Conservation (phyloP, 2,329 filamentous ascomycete genomes). For the Chrysosporium queenslandicum region DNA sequence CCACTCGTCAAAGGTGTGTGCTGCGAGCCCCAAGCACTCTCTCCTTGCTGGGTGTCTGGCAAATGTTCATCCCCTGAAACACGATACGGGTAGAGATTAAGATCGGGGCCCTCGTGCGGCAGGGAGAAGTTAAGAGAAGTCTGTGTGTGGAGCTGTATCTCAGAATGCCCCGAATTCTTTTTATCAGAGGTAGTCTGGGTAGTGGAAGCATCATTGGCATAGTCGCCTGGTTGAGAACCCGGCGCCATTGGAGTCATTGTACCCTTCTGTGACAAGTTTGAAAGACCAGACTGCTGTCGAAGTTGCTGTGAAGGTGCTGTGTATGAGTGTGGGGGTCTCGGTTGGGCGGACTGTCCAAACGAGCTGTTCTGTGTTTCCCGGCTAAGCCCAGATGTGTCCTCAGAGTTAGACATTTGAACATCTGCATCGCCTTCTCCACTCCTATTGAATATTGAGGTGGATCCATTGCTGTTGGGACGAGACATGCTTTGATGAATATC, state of each 20-base stretch:
- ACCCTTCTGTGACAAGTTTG: constrained; percentile 40
- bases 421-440: constrained; percentile 39
- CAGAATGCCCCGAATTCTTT: constrained; percentile 64
- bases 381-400: constrained; percentile 34
- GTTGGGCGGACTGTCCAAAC: constrained; percentile 43
- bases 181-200: constrained; percentile 74
- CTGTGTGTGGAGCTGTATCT: constrained; percentile 60
- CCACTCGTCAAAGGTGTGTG: constrained; percentile 20
- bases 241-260: constrained; percentile 50
- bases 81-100: constrained; percentile 42
- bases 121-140: constrained; percentile 33
- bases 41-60: constrained; percentile 53
- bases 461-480: constrained; percentile 48
- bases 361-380: constrained; percentile 42
- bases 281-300: constrained; percentile 37
- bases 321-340: constrained; percentile 37
- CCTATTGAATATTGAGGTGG: constrained; percentile 31
- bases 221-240: constrained; percentile 51
- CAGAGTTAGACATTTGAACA: constrained; percentile 50
- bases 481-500: constrained; percentile 28
- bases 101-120: constrained; percentile 45
- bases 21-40: constrained; percentile 28
- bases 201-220: constrained; percentile 78
- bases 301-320: constrained; percentile 40
- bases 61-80: constrained; percentile 49